Evolutionary conservation across 1,284 basidiomycete genomes (phyloP), one percentile per base, ranked within the genome.

Genomic region (Microbotryomycetes sp.): DNA sequence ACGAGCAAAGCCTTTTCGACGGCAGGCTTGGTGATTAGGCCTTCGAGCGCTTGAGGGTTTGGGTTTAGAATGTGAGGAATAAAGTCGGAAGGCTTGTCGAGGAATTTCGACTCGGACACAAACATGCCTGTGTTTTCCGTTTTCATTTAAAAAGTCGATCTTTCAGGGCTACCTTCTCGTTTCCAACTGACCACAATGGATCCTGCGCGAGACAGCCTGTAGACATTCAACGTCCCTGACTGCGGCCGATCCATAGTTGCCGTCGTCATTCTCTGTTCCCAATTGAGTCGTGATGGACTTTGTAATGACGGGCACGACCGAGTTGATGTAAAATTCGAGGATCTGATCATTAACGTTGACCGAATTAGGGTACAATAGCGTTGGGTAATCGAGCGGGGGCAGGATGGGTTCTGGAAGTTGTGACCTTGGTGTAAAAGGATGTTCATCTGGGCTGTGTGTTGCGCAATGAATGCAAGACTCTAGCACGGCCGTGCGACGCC

Each of bases 31-130:
- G 92, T 96, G 76, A 99, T 97, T 46, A 98, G 80, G 0, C 76
- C 84, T 15, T 88, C 91, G 11, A 77, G 71, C 4, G 85, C 86
- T 46, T 81, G 75, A 21, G 82, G 82, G 75, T 98, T 88, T 2
- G 84, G 85, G 1, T 81, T 80, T 50, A 82, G 81, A 73, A 98
- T 98, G 76, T 91, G 90, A 0, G 90, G 89, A 64, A 98, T 84
- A 76, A 97, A 98, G 15, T 85, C 84, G 27, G 86, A 81, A 9
- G 96, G 94, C 64, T 89, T 80, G 30, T 83, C 81, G 21, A 83
- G 77, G 80, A 99, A 99, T 76, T 99, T 98, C 57, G 88, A 88
- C 77, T 99, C 96, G 4, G 91, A 91, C 11, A 99, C 96, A 75
- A 99, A 98, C 82, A 97, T 97, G 63, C 94, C 92, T 97, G 74